Percentiles rank a stretch among this genome's conserved stretches.
Conservation (phyloP, 2,329 filamentous ascomycete species). For the Blastomyces percursus region DNA sequence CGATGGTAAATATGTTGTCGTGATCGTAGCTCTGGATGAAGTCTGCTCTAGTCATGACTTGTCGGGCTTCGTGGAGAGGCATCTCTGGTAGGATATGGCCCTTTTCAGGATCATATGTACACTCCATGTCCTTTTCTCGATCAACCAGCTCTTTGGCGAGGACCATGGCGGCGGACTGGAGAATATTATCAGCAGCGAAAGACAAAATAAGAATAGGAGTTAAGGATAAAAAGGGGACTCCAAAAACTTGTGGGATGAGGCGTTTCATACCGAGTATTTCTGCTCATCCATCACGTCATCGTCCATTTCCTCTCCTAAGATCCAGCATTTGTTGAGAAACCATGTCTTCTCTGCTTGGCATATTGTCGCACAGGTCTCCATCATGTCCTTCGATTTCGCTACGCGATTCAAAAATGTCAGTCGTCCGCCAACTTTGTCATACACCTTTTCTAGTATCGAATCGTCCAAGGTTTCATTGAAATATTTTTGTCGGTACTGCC, state of each 20-base stretch:
- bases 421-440: conserved; percentile 75
- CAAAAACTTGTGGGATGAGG: neutral
- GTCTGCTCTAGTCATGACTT: conserved; percentile 92
- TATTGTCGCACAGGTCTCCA: conserved; percentile 63
- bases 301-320: conserved; percentile 67
- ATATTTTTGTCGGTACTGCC: conserved; percentile 71
- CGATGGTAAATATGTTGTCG: conserved; percentile 90
- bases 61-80: conserved; percentile 68
- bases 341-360: conserved; percentile 62
- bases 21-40: conserved; percentile 91
- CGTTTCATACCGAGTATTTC: conserved; percentile 68
- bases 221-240: neutral
- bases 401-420: conserved; percentile 81
- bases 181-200: conserved; percentile 13
- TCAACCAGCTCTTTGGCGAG: conserved; percentile 86
- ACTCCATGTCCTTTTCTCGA: conserved; percentile 52
- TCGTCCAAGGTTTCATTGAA: conserved; percentile 48
- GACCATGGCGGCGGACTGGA: conserved; percentile 78
- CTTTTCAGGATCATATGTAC: conserved; percentile 51
- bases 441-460: conserved; percentile 61
- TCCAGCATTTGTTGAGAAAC: conserved; percentile 71
- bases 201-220: neutral
- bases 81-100: conserved; percentile 73
- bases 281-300: conserved; percentile 98
- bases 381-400: conserved; percentile 75